phyloP scores from a whole-genome alignment of 1,284 basidiomycete genomes.

The Coniferiporia sulphurascens region DNA sequence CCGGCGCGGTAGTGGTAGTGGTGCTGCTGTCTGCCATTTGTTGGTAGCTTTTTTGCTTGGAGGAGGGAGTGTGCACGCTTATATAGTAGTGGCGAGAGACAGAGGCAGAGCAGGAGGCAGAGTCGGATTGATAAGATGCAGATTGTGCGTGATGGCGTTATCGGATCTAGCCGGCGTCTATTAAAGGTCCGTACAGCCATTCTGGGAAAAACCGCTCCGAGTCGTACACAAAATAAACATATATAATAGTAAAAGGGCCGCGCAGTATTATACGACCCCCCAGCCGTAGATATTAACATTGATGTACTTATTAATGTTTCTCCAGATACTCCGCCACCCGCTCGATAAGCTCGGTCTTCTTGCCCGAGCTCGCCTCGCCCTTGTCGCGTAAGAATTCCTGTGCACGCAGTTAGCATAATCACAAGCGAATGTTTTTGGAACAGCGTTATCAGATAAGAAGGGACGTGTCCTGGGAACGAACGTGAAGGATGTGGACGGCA shows the following conservation, averaged over 20 bases:
- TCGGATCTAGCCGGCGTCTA: slow-evolving; percentile 12
- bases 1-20: slow-evolving; percentile 20
- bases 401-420: background rate
- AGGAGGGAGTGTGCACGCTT: background rate
- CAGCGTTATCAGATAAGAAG: slow-evolving; percentile 15
- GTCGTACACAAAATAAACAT: too few relatives aligned
- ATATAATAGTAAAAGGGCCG: too few relatives aligned
- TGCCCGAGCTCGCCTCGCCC: slow-evolving; percentile 53
- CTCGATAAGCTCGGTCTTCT: slow-evolving; percentile 65
- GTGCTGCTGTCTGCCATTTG: too few relatives aligned
- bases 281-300: background rate
- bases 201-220: too few relatives aligned
- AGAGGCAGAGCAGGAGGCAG: too few relatives aligned
- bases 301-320: slow-evolving; percentile 28
- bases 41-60: too few relatives aligned
- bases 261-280: too few relatives aligned
- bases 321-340: slow-evolving; percentile 58
- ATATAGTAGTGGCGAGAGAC: background rate
- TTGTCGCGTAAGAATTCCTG: slow-evolving; percentile 70
- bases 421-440: background rate
- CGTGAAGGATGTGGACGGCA: background rate
- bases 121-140: slow-evolving; percentile 15
- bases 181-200: background rate
- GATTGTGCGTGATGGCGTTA: slow-evolving; percentile 1
- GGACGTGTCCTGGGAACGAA: background rate